phyloP scores from a whole-genome alignment of 1,139 yeast species.

The Nakaseomyces glabratus region DNA sequence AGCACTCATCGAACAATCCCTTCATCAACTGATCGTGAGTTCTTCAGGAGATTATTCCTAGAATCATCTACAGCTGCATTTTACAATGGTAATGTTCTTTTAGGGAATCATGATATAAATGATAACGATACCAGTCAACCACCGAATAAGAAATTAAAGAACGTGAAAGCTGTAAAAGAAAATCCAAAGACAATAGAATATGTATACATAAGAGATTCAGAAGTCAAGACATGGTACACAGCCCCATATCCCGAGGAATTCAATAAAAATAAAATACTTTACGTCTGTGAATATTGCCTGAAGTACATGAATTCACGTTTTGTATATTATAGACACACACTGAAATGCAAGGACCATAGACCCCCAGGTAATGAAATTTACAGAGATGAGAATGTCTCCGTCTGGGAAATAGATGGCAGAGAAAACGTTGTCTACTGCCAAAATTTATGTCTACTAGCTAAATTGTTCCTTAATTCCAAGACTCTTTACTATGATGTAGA shows the following conservation, averaged over 20 bases:
- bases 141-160: conserved; percentile 5
- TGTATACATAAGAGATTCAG: conserved; percentile 61
- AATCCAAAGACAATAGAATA: conserved; percentile 32
- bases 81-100: conserved; percentile 23
- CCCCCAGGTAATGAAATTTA: conserved; percentile 95
- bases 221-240: conserved; percentile 84
- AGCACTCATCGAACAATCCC: conserved; percentile 22
- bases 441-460: conserved; percentile 80
- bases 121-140: conserved; percentile 10
- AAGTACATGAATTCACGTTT: conserved; percentile 70
- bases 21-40: conserved; percentile 19
- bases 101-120: conserved; percentile 13
- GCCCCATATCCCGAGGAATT: conserved; percentile 92
- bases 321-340: conserved; percentile 57
- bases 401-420: conserved; percentile 91
- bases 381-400: conserved; percentile 53
- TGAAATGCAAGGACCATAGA: conserved; percentile 57
- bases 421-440: conserved; percentile 78
- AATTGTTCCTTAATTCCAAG: conserved; percentile 80
- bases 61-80: conserved; percentile 20
- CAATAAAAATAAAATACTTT: conserved; percentile 51
- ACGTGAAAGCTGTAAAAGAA: conserved; percentile 1
- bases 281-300: conserved; percentile 78
- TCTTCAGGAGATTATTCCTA: conserved; percentile 17
- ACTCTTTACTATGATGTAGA: conserved; percentile 91